Percentiles rank a stretch among this genome's conserved stretches.
phyloP scores from a whole-genome alignment of 139 green algal species.

The Chlamydomonas schloesseri region DNA sequence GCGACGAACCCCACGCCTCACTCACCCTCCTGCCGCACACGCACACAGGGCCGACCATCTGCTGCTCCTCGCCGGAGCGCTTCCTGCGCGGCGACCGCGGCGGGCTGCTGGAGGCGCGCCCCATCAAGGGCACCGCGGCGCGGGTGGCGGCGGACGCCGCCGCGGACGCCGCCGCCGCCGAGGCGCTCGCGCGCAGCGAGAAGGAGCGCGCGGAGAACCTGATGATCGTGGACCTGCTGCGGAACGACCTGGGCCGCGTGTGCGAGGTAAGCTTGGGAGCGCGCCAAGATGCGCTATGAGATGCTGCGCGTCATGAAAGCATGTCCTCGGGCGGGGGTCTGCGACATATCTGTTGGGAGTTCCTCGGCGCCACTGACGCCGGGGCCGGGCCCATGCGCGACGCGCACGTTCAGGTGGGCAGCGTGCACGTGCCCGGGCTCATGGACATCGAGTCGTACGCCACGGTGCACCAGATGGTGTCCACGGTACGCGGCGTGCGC shows the following conservation, averaged over 20 bases:
- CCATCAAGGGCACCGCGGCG: constrained; percentile 95
- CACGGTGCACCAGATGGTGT: constrained; percentile 97
- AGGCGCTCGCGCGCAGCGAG: constrained; percentile 72
- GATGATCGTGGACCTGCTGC: constrained; percentile 99
- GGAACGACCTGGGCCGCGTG: constrained; percentile 95
- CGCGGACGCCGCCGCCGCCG: constrained; percentile 70
- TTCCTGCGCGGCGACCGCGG: constrained; percentile 85
- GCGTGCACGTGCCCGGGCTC: constrained; percentile 92
- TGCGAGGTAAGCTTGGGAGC: constrained; percentile 61
- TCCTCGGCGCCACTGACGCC: too few relatives aligned
- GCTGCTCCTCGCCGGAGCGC: constrained; percentile 96
- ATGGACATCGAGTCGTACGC: constrained; percentile 95
- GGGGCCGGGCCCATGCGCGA: too few relatives aligned
- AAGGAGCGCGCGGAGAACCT: constrained; percentile 98
- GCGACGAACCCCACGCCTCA: background rate
- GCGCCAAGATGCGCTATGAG: too few relatives aligned
- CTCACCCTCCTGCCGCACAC: background rate
- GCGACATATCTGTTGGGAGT: too few relatives aligned
- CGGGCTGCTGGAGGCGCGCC: constrained; percentile 92
- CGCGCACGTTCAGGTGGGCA: constrained; percentile 80
- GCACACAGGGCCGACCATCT: constrained; percentile 63
- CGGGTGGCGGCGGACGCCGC: constrained; percentile 54
- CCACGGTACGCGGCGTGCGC: constrained; percentile 86
- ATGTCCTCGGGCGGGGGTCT: too few relatives aligned
- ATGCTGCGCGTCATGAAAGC: too few relatives aligned